Base-by-base conservation (phyloP, 2,329 filamentous ascomycete genomes). In the Xylaria digitata region DNA sequence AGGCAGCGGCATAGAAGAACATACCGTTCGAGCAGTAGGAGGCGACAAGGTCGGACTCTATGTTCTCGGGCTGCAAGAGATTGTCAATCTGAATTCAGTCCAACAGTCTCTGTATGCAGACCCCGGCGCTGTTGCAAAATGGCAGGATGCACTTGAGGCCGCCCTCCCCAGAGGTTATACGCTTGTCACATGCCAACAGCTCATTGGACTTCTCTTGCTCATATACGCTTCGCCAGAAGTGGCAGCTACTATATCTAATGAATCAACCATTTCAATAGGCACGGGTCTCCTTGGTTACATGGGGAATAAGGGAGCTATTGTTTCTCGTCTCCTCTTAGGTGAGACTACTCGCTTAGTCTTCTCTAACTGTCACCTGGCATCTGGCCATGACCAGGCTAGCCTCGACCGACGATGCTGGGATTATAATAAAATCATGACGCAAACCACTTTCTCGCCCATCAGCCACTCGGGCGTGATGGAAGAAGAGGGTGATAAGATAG, bases 281-380 rank as follows among this genome's bases (percentile, higher is more conserved):
- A 99, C 96, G 0, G 96, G 96, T 0, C 79, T 98, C 49, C 87
- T 96, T 79, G 95, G 95, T 0, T 97, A 97, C 75, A 90, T 97
- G 82, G 96, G 96, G 9, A 99, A 99, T 79, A 99, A 99, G 78
- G 96, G 96, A 1, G 95, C 92, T 3, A 91, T 97, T 0, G 88
- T 90, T 2, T 91, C 92, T 3, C 87, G 95, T 21, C 82, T 99
- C 3, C 84, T 99, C 0, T 82, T 99, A 0, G 96, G 95, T 1
- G 96, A 97, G 78, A 94, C 94, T 0, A 97, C 96, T 0, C 87
- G 91, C 34, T 81, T 99, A 62, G 90, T 96, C 26, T 97, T 99
- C 77, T 84, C 97, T 71, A 97, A 99, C 78, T 93, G 89, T 63
- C 96, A 99, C 80, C 84, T 99, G 26, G 92, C 94, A 69, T 97